phyloP scores from a whole-genome alignment of 108 stramenopile species.

The Fragilariopsis cylindrus region DNA sequence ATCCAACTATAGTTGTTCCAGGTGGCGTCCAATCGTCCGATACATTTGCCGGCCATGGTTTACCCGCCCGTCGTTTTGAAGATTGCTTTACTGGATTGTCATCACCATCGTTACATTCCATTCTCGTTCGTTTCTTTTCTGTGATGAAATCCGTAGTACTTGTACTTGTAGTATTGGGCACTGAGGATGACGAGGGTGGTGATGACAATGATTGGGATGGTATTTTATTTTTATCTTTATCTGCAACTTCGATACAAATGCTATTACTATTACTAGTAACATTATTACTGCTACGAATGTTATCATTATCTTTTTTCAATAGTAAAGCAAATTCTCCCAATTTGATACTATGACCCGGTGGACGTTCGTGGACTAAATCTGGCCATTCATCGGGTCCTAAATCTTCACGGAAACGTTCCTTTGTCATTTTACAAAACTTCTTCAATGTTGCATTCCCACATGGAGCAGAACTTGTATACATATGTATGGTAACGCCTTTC shows the following conservation, averaged over 20 bases:
- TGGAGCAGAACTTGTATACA: conserved; percentile 85
- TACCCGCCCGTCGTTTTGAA: conserved; percentile 3
- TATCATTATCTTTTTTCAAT: conserved; percentile 59
- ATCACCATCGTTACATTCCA: conserved; percentile 2
- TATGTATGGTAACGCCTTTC: conserved; percentile 69
- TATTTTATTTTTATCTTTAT: neutral
- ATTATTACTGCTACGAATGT: neutral
- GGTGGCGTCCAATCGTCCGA: conserved; percentile 88
- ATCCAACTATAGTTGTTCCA: conserved; percentile 59
- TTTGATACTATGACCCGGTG: conserved; percentile 60
- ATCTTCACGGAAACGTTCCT: conserved; percentile 63
- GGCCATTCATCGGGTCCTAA: conserved; percentile 82
- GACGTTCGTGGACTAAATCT: conserved; percentile 43
- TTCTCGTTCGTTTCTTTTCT: conserved; percentile 5
- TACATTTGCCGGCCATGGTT: conserved; percentile 68
- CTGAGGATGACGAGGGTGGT: neutral
- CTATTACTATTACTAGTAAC: neutral
- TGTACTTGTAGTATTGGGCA: neutral
- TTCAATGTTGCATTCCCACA: conserved; percentile 88
- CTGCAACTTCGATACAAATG: neutral
- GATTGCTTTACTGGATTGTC: neutral
- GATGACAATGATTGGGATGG: neutral
- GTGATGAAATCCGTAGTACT: neutral
- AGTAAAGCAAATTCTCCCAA: conserved; percentile 78
- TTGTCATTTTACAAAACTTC: conserved; percentile 79